A percentile compares a stretch with the other conserved stretches of the same genome.
These are phyloP conservation scores for Emergomyces africanus DNA, from an alignment of 2,329 filamentous ascomycete species.

Conservation along the genomic window DNA sequence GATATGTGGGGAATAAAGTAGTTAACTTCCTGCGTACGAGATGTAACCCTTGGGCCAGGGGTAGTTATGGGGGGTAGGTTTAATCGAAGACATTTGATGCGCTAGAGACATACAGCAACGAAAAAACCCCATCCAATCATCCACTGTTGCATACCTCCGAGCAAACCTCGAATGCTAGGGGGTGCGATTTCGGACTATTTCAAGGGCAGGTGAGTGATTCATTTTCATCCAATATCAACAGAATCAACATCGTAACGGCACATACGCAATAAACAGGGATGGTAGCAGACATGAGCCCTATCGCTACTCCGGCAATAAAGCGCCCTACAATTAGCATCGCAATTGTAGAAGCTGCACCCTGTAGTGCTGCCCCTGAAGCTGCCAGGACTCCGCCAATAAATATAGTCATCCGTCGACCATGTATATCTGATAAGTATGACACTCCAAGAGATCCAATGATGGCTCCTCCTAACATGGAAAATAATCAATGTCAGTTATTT, in stretches of 20 bases:
- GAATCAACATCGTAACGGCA: not conserved
- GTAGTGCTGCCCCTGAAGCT: constrained; percentile 22
- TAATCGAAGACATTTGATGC: not conserved
- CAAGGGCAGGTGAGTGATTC: not conserved
- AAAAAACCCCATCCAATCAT: constrained; percentile 33
- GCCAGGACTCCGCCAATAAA: constrained; percentile 23
- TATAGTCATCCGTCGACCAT: constrained; percentile 22
- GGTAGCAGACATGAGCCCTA: constrained; percentile 37
- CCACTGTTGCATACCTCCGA: constrained; percentile 34
- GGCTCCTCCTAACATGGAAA: constrained; percentile 21
- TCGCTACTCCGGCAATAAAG: constrained; percentile 37
- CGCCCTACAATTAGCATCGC: constrained; percentile 39
- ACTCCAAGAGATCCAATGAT: constrained; percentile 25
- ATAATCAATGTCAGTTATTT: not conserved
- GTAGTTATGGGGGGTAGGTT: not conserved
- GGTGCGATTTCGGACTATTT: constrained; percentile 27
- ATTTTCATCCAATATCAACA: not conserved
- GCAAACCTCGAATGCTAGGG: constrained; percentile 26
- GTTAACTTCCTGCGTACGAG: not conserved
- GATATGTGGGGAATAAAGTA: not conserved
- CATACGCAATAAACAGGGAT: constrained; percentile 36
- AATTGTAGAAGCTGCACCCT: constrained; percentile 24
- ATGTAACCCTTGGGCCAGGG: not conserved
- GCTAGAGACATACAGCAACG: constrained; percentile 21
- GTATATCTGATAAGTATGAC: constrained; percentile 22